Evolutionary conservation across 202 grass and related monocot species (phyloP).

Genomic region (Brachypodium distachyon): DNA sequence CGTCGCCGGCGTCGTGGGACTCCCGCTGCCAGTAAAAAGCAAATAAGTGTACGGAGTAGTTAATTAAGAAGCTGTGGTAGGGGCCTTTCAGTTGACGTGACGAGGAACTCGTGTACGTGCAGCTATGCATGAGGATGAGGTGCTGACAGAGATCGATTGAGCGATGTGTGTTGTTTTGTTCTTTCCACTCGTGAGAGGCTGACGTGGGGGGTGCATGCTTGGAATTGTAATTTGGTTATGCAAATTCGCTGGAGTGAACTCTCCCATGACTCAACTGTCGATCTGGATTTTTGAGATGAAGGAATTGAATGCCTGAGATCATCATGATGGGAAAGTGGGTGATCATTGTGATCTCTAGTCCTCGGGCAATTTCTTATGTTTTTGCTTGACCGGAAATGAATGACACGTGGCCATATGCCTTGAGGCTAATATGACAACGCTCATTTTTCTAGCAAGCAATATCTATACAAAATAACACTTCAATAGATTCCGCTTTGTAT

Average conservation of each 20-base stretch:
- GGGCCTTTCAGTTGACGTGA: not conserved
- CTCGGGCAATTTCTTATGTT: no score
- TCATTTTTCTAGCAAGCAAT: no score
- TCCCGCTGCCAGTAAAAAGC: no score
- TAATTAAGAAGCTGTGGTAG: not conserved
- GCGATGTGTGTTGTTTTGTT: constrained; percentile 7
- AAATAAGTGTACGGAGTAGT: no score
- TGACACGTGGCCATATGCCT: no score
- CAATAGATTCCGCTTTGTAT: no score
- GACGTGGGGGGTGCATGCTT: not conserved
- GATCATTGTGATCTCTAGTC: no score
- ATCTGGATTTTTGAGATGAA: not conserved
- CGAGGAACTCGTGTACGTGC: not conserved
- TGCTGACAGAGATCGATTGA: not conserved
- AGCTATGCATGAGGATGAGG: not conserved
- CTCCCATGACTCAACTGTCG: not conserved
- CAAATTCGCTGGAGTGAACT: not conserved
- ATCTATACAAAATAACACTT: no score
- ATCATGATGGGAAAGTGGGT: not conserved
- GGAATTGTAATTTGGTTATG: not conserved
- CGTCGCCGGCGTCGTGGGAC: constrained; percentile 31
- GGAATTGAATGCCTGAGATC: not conserved
- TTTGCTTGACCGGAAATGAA: no score
- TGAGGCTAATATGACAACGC: no score
- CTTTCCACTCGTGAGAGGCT: not conserved